Evolutionary conservation across 1,284 basidiomycete genomes (phyloP).

Genomic region (Trichosporon faecale): DNA sequence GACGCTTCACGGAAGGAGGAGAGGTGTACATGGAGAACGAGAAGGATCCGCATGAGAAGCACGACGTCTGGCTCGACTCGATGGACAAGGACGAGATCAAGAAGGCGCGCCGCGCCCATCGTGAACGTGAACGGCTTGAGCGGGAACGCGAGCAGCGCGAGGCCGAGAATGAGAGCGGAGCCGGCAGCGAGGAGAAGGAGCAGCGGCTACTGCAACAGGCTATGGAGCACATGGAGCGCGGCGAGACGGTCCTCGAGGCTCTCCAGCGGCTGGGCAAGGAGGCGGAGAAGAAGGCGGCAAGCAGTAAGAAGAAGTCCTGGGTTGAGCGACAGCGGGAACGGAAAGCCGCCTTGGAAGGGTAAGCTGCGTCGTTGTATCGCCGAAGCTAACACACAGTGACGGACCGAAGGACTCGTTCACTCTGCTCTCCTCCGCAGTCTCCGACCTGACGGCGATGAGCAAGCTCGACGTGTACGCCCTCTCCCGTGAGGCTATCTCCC

Average conservation of each 20-base stretch:
- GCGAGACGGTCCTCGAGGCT: slow-evolving; percentile 86
- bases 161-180: slow-evolving; percentile 57
- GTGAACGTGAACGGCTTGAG: slow-evolving; percentile 64
- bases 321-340: slow-evolving; percentile 51
- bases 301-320: slow-evolving; percentile 49
- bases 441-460: slow-evolving; percentile 45
- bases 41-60: slow-evolving; percentile 78
- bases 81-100: slow-evolving; percentile 82
- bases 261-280: slow-evolving; percentile 76
- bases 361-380: slow-evolving; percentile 17
- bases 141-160: slow-evolving; percentile 64
- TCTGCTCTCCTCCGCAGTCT: slow-evolving; percentile 48
- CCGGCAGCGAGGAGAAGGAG: slow-evolving; percentile 57
- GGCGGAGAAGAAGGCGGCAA: slow-evolving; percentile 57
- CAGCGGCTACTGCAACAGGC: slow-evolving; percentile 66
- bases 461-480: slow-evolving; percentile 53
- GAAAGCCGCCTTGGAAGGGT: slow-evolving; percentile 45
- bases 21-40: slow-evolving; percentile 73
- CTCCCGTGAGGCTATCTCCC: slow-evolving; percentile 50
- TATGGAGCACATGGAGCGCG: slow-evolving; percentile 71
- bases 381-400: slow-evolving; percentile 26
- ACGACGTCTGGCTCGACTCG: slow-evolving; percentile 93
- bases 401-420: slow-evolving; percentile 37
- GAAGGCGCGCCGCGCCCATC: slow-evolving; percentile 69
- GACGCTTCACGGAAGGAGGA: slow-evolving; percentile 92